Base-by-base conservation (phyloP, 805 yeast species). In the Priceomyces fermenticarens region DNA sequence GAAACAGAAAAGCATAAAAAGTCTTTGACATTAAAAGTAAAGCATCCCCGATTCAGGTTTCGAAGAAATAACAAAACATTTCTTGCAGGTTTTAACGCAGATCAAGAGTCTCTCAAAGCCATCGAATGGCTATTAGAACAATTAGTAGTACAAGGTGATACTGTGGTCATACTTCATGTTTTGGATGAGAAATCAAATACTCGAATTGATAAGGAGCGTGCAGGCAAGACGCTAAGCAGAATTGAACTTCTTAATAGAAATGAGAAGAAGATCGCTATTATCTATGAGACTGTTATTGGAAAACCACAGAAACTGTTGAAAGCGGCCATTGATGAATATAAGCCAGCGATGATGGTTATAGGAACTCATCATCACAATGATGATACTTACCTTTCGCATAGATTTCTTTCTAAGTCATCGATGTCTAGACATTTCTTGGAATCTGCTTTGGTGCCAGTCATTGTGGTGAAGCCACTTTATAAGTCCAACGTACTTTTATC, bases 51-150 rank as follows among this genome's bases (percentile, higher is more conserved):
- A 27, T 70, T 67, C 53, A 64, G 58, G 43, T 70, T 70, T 47
- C 59, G 75, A 42, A 54, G 75, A 37, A 70, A 69, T 47, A 70
- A 70, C 53, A 70, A 70, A 47, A 66, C 73, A 11, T 65, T 56
- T 37, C 57, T 70, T 33, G 53, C 65, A 3, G 75, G 74, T 3
- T 70, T 55, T 52, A 65, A 64, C 48, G 51, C 58, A 34, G 73
- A 67, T 43, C 34, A 46, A 10, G 73, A 65, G 45, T 65, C 72
- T 9, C 44, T 62, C 30, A 58, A 55, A 40, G 74, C 75, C 3
- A 63, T 69, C 15, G 68, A 65, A 40, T 70, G 75, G 75, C 53
- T 69, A 25, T 64, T 70, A 48, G 72, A 67, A 43, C 73, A 70
- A 47, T 59, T 70, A 65, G 58, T 67, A 10, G 55, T 68, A 20